Conservation (phyloP, 2,329 filamentous ascomycete genomes). For the Fusarium sp. region DNA sequence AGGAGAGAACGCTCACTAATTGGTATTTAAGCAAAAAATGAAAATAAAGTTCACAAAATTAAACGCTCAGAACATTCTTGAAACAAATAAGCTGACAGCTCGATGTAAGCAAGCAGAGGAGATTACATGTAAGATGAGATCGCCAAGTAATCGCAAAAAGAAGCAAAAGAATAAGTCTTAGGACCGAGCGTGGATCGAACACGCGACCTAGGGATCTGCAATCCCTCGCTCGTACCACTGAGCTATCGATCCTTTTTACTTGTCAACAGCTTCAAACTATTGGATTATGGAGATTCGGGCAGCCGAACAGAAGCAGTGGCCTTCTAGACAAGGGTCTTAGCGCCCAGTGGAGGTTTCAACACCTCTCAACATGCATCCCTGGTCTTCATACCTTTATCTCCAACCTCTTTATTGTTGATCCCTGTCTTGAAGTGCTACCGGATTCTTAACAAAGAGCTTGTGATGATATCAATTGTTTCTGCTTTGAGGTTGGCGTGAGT, state of each 20-base stretch:
- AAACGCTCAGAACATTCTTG: background rate
- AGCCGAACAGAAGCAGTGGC: too few species aligned
- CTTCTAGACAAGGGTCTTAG: background rate
- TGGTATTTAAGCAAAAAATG: background rate
- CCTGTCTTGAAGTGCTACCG: background rate
- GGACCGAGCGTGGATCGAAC: conserved; percentile 44
- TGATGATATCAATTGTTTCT: background rate
- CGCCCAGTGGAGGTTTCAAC: background rate
- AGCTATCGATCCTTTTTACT: conserved; percentile 40
- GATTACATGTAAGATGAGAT: background rate
- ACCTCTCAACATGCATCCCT: conserved; percentile 1
- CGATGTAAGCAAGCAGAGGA: background rate
- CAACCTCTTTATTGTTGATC: conserved; percentile 23
- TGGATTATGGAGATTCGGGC: rapidly evolving
- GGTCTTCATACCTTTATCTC: conserved; percentile 8
- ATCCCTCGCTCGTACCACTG: conserved; percentile 44
- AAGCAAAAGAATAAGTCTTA: conserved; percentile 8
- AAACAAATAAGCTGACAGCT: background rate
- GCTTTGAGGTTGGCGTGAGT: background rate
- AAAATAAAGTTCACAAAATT: background rate
- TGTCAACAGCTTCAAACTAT: rapidly evolving
- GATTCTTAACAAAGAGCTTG: background rate
- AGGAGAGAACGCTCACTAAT: background rate
- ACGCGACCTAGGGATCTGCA: conserved; percentile 44
- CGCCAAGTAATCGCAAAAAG: background rate